These are phyloP conservation scores for Cryphonectria carpinicola DNA, from an alignment of 2,329 filamentous ascomycete species.

Conservation along the genomic window DNA sequence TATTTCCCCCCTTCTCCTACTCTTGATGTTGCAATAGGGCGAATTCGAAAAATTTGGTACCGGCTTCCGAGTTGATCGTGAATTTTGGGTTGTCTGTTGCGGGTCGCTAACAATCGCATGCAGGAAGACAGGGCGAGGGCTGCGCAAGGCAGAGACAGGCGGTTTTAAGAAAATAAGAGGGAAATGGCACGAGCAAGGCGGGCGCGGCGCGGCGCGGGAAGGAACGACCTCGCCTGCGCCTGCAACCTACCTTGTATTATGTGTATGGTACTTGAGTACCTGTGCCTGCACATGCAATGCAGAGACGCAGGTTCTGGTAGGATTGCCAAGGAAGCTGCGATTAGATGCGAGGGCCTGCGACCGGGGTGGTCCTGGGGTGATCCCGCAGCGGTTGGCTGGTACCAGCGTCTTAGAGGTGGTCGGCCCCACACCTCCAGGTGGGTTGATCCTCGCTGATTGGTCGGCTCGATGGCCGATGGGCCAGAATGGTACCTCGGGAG, in stretches of 20 bases:
- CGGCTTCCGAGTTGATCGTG: neutral
- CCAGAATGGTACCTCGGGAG: slow-evolving; percentile 10
- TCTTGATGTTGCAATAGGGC: neutral
- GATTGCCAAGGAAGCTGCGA: slow-evolving; percentile 12
- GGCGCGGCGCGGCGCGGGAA: slow-evolving; percentile 5
- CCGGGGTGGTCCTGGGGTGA: slow-evolving; percentile 1
- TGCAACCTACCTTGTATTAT: neutral
- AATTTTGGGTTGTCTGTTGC: slow-evolving; percentile 4
- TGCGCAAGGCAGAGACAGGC: slow-evolving; percentile 5
- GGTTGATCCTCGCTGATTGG: slow-evolving; percentile 16
- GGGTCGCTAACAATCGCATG: neutral
- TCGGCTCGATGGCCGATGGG: slow-evolving; percentile 17
- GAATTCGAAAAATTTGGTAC: neutral
- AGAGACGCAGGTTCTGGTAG: neutral
- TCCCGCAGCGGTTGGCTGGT: slow-evolving; percentile 9
- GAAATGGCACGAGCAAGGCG: slow-evolving; percentile 6
- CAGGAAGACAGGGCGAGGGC: slow-evolving; percentile 8
- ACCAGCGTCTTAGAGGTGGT: slow-evolving; percentile 12
- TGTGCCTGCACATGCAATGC: neutral
- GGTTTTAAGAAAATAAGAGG: slow-evolving; percentile 15
- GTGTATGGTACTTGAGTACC: neutral
- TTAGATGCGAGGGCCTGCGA: slow-evolving; percentile 1
- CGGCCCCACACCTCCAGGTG: slow-evolving; percentile 13
- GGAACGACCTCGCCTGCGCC: slow-evolving; percentile 11
- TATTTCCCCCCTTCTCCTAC: neutral